Conservation (phyloP, 805 yeast genomes). For the Myxozyma mucilagina region DNA sequence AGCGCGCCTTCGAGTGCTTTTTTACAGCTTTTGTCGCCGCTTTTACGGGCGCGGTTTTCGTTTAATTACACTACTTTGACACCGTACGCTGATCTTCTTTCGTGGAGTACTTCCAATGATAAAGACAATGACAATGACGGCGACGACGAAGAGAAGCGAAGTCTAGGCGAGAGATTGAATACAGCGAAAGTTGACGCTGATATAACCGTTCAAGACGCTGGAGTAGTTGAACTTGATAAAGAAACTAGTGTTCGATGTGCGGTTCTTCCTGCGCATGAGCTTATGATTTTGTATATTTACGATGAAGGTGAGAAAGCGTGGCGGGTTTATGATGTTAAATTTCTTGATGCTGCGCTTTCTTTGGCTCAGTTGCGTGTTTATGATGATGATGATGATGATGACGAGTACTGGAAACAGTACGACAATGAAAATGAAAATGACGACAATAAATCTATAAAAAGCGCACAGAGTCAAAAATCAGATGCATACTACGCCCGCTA, state of each 20-base stretch:
- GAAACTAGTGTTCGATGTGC: conserved; percentile 13
- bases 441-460: conserved; percentile 28
- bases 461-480: conserved; percentile 2
- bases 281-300: conserved; percentile 15
- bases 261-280: neutral
- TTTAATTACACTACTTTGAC: neutral
- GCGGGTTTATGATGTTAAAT: conserved; percentile 19
- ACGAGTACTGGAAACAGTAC: neutral
- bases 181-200: too few relatives aligned
- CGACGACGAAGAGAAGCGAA: too few relatives aligned
- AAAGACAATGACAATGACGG: too few relatives aligned
- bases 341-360: neutral
- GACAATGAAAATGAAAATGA: conserved; percentile 21
- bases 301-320: conserved; percentile 15
- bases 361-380: neutral
- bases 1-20: neutral
- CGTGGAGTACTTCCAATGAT: too few relatives aligned
- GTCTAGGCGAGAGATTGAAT: too few relatives aligned
- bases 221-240: conserved; percentile 5
- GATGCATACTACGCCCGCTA: conserved; percentile 21
- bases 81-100: conserved; percentile 23
- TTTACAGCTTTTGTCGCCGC: conserved; percentile 15
- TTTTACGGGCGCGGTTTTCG: conserved; percentile 23
- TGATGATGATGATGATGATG: neutral
- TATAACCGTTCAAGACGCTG: too few relatives aligned